phyloP scores from a whole-genome alignment of 352 stramenopile species.

The Globisporangium acanthophoron region DNA sequence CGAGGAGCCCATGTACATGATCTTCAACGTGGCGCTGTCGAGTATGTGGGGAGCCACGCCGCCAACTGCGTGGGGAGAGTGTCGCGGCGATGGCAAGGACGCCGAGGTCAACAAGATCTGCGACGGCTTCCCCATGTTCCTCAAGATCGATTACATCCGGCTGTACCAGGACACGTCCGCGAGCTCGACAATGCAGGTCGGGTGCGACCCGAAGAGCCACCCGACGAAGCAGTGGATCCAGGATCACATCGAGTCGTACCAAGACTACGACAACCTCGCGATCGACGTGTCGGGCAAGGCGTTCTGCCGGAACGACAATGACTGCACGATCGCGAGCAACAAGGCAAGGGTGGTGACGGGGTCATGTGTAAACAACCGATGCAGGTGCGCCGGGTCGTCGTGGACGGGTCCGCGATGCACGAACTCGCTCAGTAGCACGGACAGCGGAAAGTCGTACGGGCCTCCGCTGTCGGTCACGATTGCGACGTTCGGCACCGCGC shows the following conservation, averaged over 20 bases:
- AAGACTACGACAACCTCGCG: conserved; percentile 51
- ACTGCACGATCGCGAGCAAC: conserved; percentile 36
- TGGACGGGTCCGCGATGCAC: conserved; percentile 53
- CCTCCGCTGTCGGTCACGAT: too few relatives aligned
- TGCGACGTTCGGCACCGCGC: too few relatives aligned
- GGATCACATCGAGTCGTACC: conserved; percentile 71
- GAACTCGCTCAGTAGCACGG: conserved; percentile 1
- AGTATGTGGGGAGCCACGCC: conserved; percentile 80
- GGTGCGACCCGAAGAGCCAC: conserved; percentile 57
- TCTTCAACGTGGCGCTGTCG: conserved; percentile 38
- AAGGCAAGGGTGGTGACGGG: too few relatives aligned
- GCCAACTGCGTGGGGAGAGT: conserved; percentile 54
- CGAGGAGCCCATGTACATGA: conserved; percentile 91
- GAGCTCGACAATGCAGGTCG: conserved; percentile 42
- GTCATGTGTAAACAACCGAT: conserved; percentile 26
- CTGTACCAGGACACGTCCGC: conserved; percentile 56
- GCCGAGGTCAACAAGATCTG: conserved; percentile 50
- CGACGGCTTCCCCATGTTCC: conserved; percentile 55
- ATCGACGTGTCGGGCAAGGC: conserved; percentile 56
- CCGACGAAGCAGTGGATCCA: conserved; percentile 74
- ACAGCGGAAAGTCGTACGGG: too few relatives aligned
- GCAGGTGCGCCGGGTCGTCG: conserved; percentile 25
- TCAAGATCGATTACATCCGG: conserved; percentile 80
- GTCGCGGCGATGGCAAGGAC: conserved; percentile 42
- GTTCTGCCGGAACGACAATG: conserved; percentile 45